phyloP scores from a whole-genome alignment of 2,329 filamentous ascomycete species.

The Aspergillus quadricinctus region DNA sequence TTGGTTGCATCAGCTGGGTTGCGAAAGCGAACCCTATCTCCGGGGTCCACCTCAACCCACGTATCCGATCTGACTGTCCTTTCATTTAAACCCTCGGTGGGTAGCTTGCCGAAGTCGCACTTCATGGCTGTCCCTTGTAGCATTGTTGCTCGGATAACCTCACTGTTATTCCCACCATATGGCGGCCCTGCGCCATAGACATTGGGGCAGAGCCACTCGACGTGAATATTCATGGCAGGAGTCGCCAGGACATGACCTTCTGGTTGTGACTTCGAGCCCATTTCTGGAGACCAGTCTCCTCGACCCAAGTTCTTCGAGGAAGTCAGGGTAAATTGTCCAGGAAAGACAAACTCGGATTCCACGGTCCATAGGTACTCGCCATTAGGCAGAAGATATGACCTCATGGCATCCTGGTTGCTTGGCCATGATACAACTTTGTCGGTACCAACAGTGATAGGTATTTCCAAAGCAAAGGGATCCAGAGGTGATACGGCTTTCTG shows the following conservation, averaged over 20 bases:
- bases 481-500: conserved; percentile 52
- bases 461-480: conserved; percentile 41
- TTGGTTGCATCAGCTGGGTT: conserved; percentile 51
- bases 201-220: conserved; percentile 52
- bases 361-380: conserved; percentile 9
- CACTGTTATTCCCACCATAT: conserved; percentile 2
- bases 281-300: conserved; percentile 51
- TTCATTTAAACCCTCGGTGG: conserved; percentile 3
- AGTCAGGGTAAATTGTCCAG: conserved; percentile 46
- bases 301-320: conserved; percentile 49
- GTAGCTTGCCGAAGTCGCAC: conserved; percentile 22
- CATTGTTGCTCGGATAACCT: conserved; percentile 17
- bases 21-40: conserved; percentile 52
- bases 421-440: conserved; percentile 20
- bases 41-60: conserved; percentile 34
- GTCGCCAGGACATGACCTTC: conserved; percentile 52
- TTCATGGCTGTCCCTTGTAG: conserved; percentile 14
- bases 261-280: conserved; percentile 47
- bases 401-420: conserved; percentile 1
- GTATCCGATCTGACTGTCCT: conserved; percentile 15
- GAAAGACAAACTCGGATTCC: conserved; percentile 9
- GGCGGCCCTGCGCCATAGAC: conserved; percentile 21
- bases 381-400: not conserved
- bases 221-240: conserved; percentile 41
- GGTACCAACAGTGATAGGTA: conserved; percentile 27